Base-by-base conservation (phyloP, 2,329 filamentous ascomycete species). In the Sphaerulina vaccinii region DNA sequence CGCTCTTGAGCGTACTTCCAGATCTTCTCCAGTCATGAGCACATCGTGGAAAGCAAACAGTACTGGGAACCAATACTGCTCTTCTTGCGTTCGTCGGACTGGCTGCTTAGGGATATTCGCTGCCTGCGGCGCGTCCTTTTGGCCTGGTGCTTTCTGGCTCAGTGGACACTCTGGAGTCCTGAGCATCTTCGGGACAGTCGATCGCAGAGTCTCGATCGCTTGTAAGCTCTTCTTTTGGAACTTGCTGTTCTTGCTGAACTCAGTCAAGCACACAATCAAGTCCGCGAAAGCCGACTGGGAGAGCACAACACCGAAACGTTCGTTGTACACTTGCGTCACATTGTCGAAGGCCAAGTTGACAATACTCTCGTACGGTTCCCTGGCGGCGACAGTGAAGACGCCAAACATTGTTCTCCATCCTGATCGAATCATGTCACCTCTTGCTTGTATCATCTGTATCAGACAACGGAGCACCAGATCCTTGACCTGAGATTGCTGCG, bases 381-480 rank as follows among this genome's bases (percentile, higher is more conserved):
- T 81, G 15, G 95, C 93, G 22, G 95, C 93, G 32, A 97, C 90
- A 1, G 92, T 96, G 67, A 99, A 99, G 23, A 96, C 92, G 3
- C 92, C 93, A 71, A 99, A 97, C 92, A 99, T 99, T 16, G 95
- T 97, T 68, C 93, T 87, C 93, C 93, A 99, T 4, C 93, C 93
- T 33, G 91, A 96, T 46, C 92, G 86, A 65, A 99, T 99, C 62
- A 97, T 97, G 71, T 96, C 88, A 5, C 95, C 95, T 52, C 89
- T 82, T 24, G 92, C 91, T 73, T 99, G 93, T 41, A 99, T 96
- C 95, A 99, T 99, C 71, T 99, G 95, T 51, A 96, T 95, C 55
- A 99, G 76, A 68, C 95, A 99, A 37, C 92, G 84, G 19, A 99
- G 76, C 39, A 96, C 90, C 87, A 99, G 92, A 63, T 99, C 93